Percentiles rank a stretch among this genome's conserved stretches.
Evolutionary conservation across 2,329 filamentous ascomycete species (phyloP).

Genomic region (Dendryphion nanum): DNA sequence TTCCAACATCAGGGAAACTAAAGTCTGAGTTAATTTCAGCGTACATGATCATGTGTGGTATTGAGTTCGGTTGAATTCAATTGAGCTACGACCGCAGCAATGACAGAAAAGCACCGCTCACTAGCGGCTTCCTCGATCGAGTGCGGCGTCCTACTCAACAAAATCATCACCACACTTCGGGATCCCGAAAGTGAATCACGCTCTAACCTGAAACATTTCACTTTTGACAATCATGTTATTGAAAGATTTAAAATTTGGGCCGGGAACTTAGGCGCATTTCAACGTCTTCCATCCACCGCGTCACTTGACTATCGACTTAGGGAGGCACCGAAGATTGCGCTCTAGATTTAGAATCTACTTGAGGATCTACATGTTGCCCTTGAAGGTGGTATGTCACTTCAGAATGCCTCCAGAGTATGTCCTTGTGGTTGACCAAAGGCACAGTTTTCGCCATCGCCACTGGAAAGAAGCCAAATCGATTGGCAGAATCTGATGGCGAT

Average conservation of each 20-base stretch:
- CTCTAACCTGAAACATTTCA: neutral
- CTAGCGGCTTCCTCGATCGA: neutral
- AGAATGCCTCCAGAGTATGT: conserved; percentile 5
- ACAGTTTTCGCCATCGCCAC: conserved; percentile 9
- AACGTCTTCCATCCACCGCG: conserved; percentile 10
- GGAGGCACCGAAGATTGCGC: conserved; percentile 16
- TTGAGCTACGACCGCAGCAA: no score
- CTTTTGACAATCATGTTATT: conserved; percentile 11
- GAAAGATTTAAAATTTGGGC: conserved; percentile 26
- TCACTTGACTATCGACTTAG: conserved; percentile 24
- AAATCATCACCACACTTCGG: neutral
- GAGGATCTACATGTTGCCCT: neutral
- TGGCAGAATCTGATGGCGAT: neutral
- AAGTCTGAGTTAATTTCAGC: no score
- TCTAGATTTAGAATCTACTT: conserved; percentile 12
- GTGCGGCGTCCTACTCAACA: neutral
- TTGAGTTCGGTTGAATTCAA: no score
- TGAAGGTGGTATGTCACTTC: neutral
- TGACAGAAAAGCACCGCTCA: neutral
- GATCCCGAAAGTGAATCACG: neutral
- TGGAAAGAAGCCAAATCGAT: conserved; percentile 11
- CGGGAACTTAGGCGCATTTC: conserved; percentile 27
- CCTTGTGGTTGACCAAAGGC: neutral
- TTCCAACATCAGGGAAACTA: no score
- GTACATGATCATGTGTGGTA: no score